A percentile compares a stretch with the other conserved stretches of the same genome.
These are phyloP conservation scores for Corymbia maculata DNA, from an alignment of 345 rosid genomes.

Conservation along the genomic window DNA sequence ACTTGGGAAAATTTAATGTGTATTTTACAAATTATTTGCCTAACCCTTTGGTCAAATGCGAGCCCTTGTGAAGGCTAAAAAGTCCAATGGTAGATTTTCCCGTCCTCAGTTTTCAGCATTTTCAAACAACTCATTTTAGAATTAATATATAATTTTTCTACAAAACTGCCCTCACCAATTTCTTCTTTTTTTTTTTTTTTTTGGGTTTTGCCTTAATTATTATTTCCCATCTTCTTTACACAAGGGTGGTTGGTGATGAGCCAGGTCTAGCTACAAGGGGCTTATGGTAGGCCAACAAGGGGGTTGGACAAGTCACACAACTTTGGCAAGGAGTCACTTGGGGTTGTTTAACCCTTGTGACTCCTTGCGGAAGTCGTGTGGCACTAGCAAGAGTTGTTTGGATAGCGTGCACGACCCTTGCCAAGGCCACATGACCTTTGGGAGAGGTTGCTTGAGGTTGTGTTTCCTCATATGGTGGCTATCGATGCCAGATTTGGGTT, in stretches of 20 bases:
- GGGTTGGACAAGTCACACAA: too few species aligned
- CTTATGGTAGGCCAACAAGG: not conserved
- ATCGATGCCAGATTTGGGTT: not conserved
- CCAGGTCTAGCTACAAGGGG: not conserved
- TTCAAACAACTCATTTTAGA: not conserved
- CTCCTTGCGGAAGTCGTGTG: too few species aligned
- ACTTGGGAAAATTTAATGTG: too few species aligned
- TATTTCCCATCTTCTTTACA: not conserved
- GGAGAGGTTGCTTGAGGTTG: not conserved
- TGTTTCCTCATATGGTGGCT: not conserved
- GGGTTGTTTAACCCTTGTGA: too few species aligned
- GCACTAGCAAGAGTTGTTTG: too few species aligned
- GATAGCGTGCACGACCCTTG: too few species aligned
- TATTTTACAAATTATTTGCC: too few species aligned
- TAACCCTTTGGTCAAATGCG: too few species aligned
- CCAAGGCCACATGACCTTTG: not conserved
- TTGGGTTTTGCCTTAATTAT: not conserved
- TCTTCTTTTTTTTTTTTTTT: not conserved
- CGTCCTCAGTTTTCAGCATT: not conserved
- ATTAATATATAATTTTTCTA: too few species aligned
- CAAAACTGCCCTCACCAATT: not conserved
- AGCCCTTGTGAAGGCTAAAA: too few species aligned
- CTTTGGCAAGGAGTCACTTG: too few species aligned
- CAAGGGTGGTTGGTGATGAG: not conserved
- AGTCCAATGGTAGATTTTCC: too few species aligned